Conservation (phyloP, 208 protist genomes). For the Crithidia thermophila region DNA sequence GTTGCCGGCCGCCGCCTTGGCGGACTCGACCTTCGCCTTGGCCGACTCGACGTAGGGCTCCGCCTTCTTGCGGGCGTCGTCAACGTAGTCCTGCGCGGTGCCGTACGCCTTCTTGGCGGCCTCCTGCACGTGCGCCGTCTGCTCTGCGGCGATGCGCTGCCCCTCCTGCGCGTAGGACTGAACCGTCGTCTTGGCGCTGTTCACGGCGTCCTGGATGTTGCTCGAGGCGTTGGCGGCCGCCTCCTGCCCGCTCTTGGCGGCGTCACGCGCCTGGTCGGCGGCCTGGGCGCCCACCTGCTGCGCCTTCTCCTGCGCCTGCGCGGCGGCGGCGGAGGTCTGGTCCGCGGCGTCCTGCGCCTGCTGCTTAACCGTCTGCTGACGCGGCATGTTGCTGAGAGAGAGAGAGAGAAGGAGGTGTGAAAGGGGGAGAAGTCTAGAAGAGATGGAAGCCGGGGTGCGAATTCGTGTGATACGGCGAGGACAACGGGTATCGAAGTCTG, state of each 20-base stretch:
- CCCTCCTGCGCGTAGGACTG: slow-evolving; percentile 35
- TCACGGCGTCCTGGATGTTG: slow-evolving; percentile 14
- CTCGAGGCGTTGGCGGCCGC: slow-evolving; percentile 7
- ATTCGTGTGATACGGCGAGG: neutral
- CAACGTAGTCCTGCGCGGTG: slow-evolving; percentile 34
- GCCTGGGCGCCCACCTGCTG: slow-evolving; percentile 9
- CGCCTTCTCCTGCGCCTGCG: neutral
- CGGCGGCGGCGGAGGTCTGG: slow-evolving; percentile 1
- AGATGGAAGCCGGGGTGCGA: neutral
- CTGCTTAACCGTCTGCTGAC: neutral
- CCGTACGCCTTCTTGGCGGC: slow-evolving; percentile 34
- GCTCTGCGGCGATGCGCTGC: slow-evolving; percentile 18
- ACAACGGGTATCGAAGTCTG: neutral
- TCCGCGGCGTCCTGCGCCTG: slow-evolving; percentile 10
- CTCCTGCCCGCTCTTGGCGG: slow-evolving; percentile 12
- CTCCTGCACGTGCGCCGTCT: slow-evolving; percentile 29
- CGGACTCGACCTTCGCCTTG: slow-evolving; percentile 27
- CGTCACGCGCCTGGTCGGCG: slow-evolving; percentile 7
- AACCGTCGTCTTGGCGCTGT: slow-evolving; percentile 30
- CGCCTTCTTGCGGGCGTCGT: slow-evolving; percentile 39
- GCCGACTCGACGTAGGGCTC: slow-evolving; percentile 45
- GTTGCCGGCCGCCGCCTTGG: slow-evolving; percentile 35
- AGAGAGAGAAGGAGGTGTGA: neutral
- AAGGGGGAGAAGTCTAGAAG: neutral
- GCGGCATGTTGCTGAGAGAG: slow-evolving; percentile 8